Base-by-base conservation (phyloP, 352 stramenopile genomes). In the Globisporangium nodosum region DNA sequence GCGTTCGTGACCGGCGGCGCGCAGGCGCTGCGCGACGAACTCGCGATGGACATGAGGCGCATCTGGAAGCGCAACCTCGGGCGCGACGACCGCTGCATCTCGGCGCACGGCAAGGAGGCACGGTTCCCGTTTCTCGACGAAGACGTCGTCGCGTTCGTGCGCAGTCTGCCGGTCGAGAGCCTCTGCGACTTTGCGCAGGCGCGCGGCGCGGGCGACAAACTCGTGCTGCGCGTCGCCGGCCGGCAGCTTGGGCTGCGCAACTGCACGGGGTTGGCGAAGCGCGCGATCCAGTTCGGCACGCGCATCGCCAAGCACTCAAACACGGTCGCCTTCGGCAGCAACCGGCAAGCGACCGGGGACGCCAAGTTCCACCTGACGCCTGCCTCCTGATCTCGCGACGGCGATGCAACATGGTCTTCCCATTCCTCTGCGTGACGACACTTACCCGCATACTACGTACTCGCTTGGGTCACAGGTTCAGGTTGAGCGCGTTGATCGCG, bases 51-150 rank as follows among this genome's bases (percentile, higher is more conserved):
- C 66, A 71, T 97, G 40, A 59, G 55, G 43, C 82, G 96, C 35
- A 85, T 99, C 31, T 98, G 94, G 94, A 94, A 88, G 56, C 90
- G 96, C 9, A 99, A 99, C 64, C 76, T 98, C 30, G 97, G 96
- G 16, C 80, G 97, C 12, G 97, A 99, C 66, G 97, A 99, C 71
- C 84, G 97, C 40, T 92, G 88, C 55, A 88, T 98, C 49, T 81
- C 88, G 33, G 85, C 97, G 40, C 87, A 97, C 55, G 92, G 90
- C 18, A 81, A 84, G 31, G 97, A 99, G 65, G 86, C 88, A 31
- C 81, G 97, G 8, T 98, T 98, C 65, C 96, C 96, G 13, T 99
- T 92, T 70, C 71, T 99, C 40, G 96, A 99, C 73, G 90, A 98
- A 57, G 49, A 86, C 37, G 90, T 99, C 4, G 78, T 98, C 21